Conservation (phyloP, 371 early-diverging fungal genomes). For the Actinomucor elegans region DNA sequence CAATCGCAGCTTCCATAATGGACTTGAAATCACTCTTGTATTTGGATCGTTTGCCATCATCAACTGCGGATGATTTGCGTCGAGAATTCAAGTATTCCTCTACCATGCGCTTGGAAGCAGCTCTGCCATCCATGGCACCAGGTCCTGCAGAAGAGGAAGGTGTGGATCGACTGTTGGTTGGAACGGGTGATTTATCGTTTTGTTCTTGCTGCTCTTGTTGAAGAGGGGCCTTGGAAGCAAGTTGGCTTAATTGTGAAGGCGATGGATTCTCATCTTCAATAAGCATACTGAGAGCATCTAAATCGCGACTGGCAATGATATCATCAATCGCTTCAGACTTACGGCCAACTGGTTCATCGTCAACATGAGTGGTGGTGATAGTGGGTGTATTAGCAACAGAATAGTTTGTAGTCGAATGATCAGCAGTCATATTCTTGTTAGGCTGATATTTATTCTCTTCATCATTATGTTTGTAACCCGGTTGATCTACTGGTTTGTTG, state of each 20-base stretch:
- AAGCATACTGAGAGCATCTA: slow-evolving; percentile 9
- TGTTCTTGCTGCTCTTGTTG: not conserved
- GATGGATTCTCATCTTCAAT: slow-evolving; percentile 4
- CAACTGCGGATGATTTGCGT: not conserved
- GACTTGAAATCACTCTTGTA: slow-evolving; percentile 45
- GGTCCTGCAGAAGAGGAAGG: slow-evolving; percentile 5
- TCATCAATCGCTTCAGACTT: slow-evolving; percentile 14
- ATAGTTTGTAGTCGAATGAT: not conserved
- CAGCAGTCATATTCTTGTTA: not conserved
- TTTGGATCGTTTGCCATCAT: slow-evolving; percentile 15
- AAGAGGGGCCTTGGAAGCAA: not conserved
- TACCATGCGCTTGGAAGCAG: slow-evolving; percentile 42
- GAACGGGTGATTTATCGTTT: not conserved
- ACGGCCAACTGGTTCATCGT: not conserved
- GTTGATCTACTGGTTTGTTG: not conserved
- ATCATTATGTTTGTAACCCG: too few relatives aligned
- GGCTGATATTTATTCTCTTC: not conserved
- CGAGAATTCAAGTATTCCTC: slow-evolving; percentile 40
- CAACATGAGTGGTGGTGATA: not conserved
- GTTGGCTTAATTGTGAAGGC: not conserved
- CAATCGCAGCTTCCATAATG: slow-evolving; percentile 37
- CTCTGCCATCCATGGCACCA: slow-evolving; percentile 29
- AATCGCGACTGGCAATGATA: slow-evolving; percentile 9
- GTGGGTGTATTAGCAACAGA: not conserved
- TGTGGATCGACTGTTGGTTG: not conserved